These are phyloP conservation scores for Phytophthora pinifolia DNA, from an alignment of 352 stramenopile genomes.

Conservation along the genomic window DNA sequence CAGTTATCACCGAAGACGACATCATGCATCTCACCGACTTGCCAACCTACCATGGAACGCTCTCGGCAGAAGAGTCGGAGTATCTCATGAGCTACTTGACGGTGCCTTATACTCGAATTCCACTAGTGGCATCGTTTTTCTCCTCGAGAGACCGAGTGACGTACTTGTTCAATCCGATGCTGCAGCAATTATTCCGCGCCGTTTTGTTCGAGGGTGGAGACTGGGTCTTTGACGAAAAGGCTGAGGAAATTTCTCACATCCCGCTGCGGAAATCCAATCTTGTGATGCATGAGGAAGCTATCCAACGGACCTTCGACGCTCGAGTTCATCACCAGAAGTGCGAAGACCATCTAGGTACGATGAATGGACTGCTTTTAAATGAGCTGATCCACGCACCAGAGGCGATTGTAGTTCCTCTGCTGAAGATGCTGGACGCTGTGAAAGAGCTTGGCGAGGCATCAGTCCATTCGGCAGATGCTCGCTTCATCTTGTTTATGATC, in stretches of 20 bases:
- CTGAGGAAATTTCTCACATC: constrained; percentile 72
- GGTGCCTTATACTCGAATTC: constrained; percentile 98
- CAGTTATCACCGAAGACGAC: constrained; percentile 94
- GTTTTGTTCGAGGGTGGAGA: constrained; percentile 91
- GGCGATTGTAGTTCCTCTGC: constrained; percentile 65
- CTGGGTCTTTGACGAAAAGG: constrained; percentile 68
- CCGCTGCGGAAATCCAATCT: constrained; percentile 84
- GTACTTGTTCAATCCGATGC: constrained; percentile 83
- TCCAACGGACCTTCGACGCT: constrained; percentile 74
- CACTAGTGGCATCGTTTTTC: constrained; percentile 98
- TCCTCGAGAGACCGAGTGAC: constrained; percentile 88
- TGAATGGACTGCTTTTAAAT: constrained; percentile 97
- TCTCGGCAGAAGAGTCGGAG: constrained; percentile 97
- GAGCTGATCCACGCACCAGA: constrained; percentile 96
- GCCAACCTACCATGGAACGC: constrained; percentile 95
- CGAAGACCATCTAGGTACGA: constrained; percentile 92
- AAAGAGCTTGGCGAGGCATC: constrained; percentile 81
- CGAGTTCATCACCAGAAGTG: constrained; percentile 77
- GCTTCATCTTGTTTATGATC: constrained; percentile 89
- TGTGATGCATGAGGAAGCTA: constrained; percentile 76
- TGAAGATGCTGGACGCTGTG: constrained; percentile 85
- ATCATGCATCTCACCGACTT: constrained; percentile 97
- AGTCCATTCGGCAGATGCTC: constrained; percentile 79
- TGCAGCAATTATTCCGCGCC: constrained; percentile 84
- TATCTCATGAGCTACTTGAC: constrained; percentile 99